Evolutionary conservation across 2,329 filamentous ascomycete species (phyloP), one percentile per base, ranked within the genome.

Genomic region (Epichloe scottii): DNA sequence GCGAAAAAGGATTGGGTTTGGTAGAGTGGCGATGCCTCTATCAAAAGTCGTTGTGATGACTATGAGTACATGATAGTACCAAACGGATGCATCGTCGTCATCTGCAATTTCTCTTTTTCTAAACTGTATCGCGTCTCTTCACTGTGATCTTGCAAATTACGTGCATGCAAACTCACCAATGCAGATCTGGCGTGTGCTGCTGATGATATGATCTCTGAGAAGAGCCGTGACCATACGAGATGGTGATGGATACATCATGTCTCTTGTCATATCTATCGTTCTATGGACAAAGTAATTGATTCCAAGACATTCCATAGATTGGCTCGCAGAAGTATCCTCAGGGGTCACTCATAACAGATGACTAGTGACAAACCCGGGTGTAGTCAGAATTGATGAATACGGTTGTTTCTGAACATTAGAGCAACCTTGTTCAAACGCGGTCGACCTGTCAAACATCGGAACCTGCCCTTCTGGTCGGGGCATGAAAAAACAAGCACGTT

Each of bases 1-100:
- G 75, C 74, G 74, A 78, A 78, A 76, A 71, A 74, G 72, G 69
- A 71, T 69, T 71, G 73, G 73, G 73, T 74, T 71, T 76, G 69
- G 68, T 74, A 71, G 71, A 70, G 63, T 66, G 66, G 63, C 63
- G 64, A 63, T 60, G 63, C 63, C 64, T 67, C 67, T 68, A 68
- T 65, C 67, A 67, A 71, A 71, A 64, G 66, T 68, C 65, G 65
- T 63, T 70, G 50, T 50, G 66, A 71, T 67, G 68, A 67, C 66
- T 67, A 68, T 64, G 65, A 62, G 64, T 68, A 69, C 63, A 71
- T 64, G 64, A 68, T 67, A 69, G 66, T 68, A 67, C 65, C 68
- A 68, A 63, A 66, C 66, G 65, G 62, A 63, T 63, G 63, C 65
- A 66, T 65, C 66, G 64, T 66, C 64, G 33, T 60, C 51, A 57